Base-by-base conservation (phyloP, 75 land plant species). In the Picea sitchensis region DNA sequence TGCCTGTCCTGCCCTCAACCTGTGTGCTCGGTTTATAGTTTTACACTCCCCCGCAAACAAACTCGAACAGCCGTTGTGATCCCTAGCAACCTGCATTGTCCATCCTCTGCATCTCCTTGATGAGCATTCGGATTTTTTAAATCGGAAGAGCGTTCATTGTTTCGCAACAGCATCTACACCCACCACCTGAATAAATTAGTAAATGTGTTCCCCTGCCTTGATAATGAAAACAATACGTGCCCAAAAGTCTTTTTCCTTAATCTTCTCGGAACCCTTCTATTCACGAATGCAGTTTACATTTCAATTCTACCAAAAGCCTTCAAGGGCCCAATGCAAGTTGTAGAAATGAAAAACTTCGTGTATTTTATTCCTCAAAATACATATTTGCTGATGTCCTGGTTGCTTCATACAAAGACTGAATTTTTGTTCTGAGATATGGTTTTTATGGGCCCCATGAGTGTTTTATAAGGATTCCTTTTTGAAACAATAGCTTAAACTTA, bases 51-150 rank as follows among this genome's bases (percentile, higher is more conserved):
- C 41, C 3, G 51, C 47, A 71, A 71, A 71, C 56, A 51, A 51
- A 11, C 56, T 1, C 56, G 56, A 51, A 51, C 56, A 51, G 56
- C 51, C 36, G 11, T 71, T 71, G 2, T 71, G 74, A 71, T 71
- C 44, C 74, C 51, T 71, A 9, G 31, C 4, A 67, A 36, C 34
- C 71, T 67, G 71, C 74, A 71, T 71, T 71, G 74, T 71, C 74
- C 74, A 71, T 71, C n/a, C 74, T 71, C 23, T 2, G 23, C n/a
- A 18, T 44, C 74, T 8, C 51, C 44, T 41, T 9, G 23, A n/a
- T 71, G 74, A 3, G 74, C 23, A 71, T 44, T 71, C 47, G 44
- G n/a, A 11, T n/a, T 41, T 41, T 41, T 71, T 41, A 71, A 71
- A 32, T 21, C 20, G n/a, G 23, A 15, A 9, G 51, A 38, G 11